phyloP scores from a whole-genome alignment of 2,329 filamentous ascomycete species.

The Bipolaris zeicola region DNA sequence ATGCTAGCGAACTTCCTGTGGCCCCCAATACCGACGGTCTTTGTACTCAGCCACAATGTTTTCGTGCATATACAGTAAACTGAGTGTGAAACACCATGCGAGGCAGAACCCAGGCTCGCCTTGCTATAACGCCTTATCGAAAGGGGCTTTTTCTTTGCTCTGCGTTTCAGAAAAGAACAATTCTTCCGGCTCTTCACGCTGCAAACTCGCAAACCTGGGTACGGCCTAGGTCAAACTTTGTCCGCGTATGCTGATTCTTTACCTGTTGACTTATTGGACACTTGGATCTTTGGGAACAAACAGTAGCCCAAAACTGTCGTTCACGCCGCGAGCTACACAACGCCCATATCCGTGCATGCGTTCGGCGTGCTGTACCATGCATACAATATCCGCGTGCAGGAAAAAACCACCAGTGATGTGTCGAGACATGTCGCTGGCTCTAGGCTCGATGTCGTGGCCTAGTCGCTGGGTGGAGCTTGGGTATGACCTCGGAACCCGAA shows the following conservation, averaged over 20 bases:
- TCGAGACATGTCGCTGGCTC: not conserved
- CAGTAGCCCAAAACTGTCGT: not conserved
- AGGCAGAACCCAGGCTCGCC: too few relatives aligned
- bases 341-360: slow-evolving; percentile 3
- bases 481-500: not conserved
- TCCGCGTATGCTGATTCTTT: not conserved
- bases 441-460: not conserved
- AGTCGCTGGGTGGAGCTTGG: not conserved
- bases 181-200: too few relatives aligned
- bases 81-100: not conserved
- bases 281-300: not conserved
- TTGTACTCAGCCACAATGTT: too few relatives aligned
- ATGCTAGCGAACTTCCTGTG: not conserved
- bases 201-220: too few relatives aligned
- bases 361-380: slow-evolving; percentile 6
- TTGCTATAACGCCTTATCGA: too few relatives aligned
- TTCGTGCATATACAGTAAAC: not conserved
- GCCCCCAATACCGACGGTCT: too few relatives aligned
- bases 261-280: not conserved
- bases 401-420: not conserved
- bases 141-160: too few relatives aligned
- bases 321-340: not conserved
- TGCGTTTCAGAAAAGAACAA: too few relatives aligned
- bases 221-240: too few relatives aligned
- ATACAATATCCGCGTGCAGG: slow-evolving; percentile 5